Conservation (phyloP, 352 stramenopile species). For the Phytophthora megakarya region DNA sequence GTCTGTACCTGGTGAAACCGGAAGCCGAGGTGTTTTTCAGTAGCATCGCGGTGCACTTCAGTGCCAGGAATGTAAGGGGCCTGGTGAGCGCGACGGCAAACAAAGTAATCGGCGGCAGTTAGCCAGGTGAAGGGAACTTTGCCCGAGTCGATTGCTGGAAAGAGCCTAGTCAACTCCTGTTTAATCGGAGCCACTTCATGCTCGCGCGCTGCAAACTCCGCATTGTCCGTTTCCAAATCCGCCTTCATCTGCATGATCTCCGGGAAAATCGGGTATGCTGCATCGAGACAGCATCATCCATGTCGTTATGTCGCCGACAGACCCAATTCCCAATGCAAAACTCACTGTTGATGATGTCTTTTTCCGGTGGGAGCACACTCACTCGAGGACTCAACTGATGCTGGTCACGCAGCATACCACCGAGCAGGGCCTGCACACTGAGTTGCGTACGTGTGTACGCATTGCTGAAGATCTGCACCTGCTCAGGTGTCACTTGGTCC, state of each 20-base stretch:
- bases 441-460: slow-evolving; percentile 80
- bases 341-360: slow-evolving; percentile 86
- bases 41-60: slow-evolving; percentile 41
- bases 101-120: slow-evolving; percentile 73
- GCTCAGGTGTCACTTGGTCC: slow-evolving; percentile 30
- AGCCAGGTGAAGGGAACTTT: slow-evolving; percentile 69
- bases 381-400: slow-evolving; percentile 44
- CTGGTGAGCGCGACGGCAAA: slow-evolving; percentile 64
- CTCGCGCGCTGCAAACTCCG: slow-evolving; percentile 54
- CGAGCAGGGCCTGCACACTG: slow-evolving; percentile 71
- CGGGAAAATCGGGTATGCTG: slow-evolving; percentile 67
- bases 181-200: slow-evolving; percentile 57
- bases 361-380: slow-evolving; percentile 61
- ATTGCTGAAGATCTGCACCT: slow-evolving; percentile 73
- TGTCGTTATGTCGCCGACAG: neutral
- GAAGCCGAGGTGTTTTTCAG: slow-evolving; percentile 63
- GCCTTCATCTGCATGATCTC: slow-evolving; percentile 66
- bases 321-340: neutral
- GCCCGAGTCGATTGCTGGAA: slow-evolving; percentile 55
- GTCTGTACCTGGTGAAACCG: slow-evolving; percentile 72
- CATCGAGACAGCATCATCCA: no score
- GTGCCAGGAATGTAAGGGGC: slow-evolving; percentile 60
- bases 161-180: slow-evolving; percentile 49
- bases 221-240: slow-evolving; percentile 55
- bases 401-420: slow-evolving; percentile 47